Evolutionary conservation across 805 yeast species (phyloP).

Genomic region (Lipomyces kockii): DNA sequence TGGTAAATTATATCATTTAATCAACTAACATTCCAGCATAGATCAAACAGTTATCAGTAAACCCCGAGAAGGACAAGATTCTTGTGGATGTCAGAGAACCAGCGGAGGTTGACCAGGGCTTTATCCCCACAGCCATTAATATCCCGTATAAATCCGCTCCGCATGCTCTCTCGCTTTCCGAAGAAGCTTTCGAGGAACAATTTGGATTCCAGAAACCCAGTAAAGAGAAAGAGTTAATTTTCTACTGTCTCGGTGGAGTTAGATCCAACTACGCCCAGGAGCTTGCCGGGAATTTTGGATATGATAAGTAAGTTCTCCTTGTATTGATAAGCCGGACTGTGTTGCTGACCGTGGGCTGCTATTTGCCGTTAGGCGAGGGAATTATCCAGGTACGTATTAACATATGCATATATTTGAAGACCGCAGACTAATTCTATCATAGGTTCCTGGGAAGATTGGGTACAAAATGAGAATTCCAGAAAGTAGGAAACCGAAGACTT

Average conservation of each 20-base stretch:
- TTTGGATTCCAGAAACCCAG: constrained; percentile 85
- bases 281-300: constrained; percentile 88
- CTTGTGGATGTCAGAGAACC: constrained; percentile 95
- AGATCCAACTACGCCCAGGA: constrained; percentile 91
- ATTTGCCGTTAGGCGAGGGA: constrained; percentile 57
- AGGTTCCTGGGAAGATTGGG: constrained; percentile 91
- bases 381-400: constrained; percentile 51
- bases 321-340: background rate
- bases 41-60: constrained; percentile 28
- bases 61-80: constrained; percentile 41
- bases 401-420: background rate
- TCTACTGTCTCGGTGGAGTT: constrained; percentile 92
- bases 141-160: constrained; percentile 90
- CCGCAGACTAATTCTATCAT: constrained; percentile 39
- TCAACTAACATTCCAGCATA: background rate
- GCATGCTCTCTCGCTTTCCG: constrained; percentile 80
- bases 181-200: constrained; percentile 77
- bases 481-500: constrained; percentile 8
- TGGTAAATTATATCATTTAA: background rate
- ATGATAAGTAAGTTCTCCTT: constrained; percentile 52
- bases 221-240: constrained; percentile 71
- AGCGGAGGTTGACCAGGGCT: constrained; percentile 70
- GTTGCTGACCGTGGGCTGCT: background rate
- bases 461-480: constrained; percentile 36
- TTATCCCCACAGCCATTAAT: constrained; percentile 82